Evolutionary conservation across 768 basidiomycete species (phyloP), one percentile per base, ranked within the genome.

Genomic region (Sistotremastrum niveocremeum): DNA sequence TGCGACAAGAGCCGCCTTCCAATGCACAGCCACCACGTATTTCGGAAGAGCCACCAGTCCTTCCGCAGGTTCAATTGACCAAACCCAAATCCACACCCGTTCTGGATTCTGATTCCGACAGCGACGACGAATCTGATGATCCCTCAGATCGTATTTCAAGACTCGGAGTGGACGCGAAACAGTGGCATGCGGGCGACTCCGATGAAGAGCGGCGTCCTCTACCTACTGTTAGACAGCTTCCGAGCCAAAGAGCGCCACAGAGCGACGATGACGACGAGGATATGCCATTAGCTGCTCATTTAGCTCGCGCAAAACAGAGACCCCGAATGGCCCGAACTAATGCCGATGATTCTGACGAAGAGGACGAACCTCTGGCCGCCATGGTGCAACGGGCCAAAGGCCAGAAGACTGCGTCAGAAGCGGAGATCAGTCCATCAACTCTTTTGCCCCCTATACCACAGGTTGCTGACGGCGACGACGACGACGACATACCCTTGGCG

Each of bases 231-330:
- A n/a, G 30, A 44, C 9, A 30, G 30, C 6, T 29, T 44, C 29
- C 10, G 43, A 10, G 49, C 30, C 45, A 47, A 5, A 46, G 40
- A 29, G 39, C 36, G 6, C 34, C 30, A 6, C 40, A 40, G 11
- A 72, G 69, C 42, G 71, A 71, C 12, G 76, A 78, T 50, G 84
- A 82, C 50, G 86, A 86, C 45, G 86, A 89, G 52, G 86, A 90
- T 62, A 52, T 87, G 38, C 88, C 88, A 3, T 67, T 90, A 6
- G 75, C 77, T 29, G 74, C 73, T 2, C 74, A 81, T 6, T 64
- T 77, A n/a, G 65, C 68, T 46, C 73, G 74, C 34, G 76, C 69
- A n/a, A 62, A 63, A 20, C 70, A 70, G 48, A 73, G 77, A 41
- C 65, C 60, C 29, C 40, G 55, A 48, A 34, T 50, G 56, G 49